Conservation (phyloP, 2,329 filamentous ascomycete species). For the Hypoxylon rubiginosum region DNA sequence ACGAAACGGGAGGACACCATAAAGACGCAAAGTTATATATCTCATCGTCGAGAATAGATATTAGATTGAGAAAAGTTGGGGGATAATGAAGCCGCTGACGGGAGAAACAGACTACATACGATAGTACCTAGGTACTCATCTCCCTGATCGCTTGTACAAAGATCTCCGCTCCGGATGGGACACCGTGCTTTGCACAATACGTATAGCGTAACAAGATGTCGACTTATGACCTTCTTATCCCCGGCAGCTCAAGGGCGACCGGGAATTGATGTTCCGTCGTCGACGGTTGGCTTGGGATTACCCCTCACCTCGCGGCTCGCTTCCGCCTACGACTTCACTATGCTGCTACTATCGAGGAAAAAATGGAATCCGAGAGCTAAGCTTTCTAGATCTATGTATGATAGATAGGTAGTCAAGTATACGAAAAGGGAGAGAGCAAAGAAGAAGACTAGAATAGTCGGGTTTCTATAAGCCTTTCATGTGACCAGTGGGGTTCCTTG, state of each 20-base stretch:
- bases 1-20: slow-evolving; percentile 2
- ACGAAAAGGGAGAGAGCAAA: slow-evolving; percentile 8
- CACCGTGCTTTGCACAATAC: slow-evolving; percentile 22
- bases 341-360: slow-evolving; percentile 37
- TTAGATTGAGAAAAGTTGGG: slow-evolving; percentile 12
- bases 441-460: slow-evolving; percentile 32
- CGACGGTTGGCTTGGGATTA: slow-evolving; percentile 35
- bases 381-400: slow-evolving; percentile 37
- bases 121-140: neutral
- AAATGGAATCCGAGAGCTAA: slow-evolving; percentile 34
- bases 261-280: slow-evolving; percentile 41
- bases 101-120: slow-evolving; percentile 8
- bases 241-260: slow-evolving; percentile 38
- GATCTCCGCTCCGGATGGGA: slow-evolving; percentile 17
- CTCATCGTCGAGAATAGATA: slow-evolving; percentile 12
- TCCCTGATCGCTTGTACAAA: slow-evolving; percentile 10
- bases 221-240: slow-evolving; percentile 37
- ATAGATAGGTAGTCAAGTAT: slow-evolving; percentile 22
- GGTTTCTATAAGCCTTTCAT: slow-evolving; percentile 48
- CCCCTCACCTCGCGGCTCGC: slow-evolving; percentile 42
- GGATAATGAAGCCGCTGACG: slow-evolving; percentile 15
- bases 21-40: slow-evolving; percentile 13
- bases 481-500: slow-evolving; percentile 51
- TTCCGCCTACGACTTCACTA: slow-evolving; percentile 46
- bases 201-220: slow-evolving; percentile 32